Conservation (phyloP, 257 asterid species). For the Rauvolfia tetraphylla region DNA sequence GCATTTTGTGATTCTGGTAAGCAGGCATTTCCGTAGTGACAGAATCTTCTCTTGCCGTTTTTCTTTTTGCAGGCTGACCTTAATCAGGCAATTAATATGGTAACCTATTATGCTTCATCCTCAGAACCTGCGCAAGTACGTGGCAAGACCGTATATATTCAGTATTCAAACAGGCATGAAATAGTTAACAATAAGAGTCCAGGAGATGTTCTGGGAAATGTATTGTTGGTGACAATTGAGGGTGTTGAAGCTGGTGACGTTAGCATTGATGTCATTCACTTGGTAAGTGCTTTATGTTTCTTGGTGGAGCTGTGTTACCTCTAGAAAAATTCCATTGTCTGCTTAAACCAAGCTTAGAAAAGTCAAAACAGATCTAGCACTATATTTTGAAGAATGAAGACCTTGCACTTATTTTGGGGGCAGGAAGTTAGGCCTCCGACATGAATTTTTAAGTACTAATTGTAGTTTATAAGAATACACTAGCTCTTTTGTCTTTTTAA, state of each 20-base stretch:
- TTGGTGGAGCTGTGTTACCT: background rate
- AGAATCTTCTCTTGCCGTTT: background rate
- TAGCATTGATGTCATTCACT: conserved; percentile 83
- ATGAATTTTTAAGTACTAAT: background rate
- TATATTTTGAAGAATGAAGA: background rate
- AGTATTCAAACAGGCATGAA: conserved; percentile 82
- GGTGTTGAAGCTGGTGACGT: conserved; percentile 87
- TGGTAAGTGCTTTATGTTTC: conserved; percentile 41
- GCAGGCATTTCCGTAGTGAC: background rate
- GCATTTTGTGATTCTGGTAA: background rate
- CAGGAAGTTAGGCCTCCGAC: background rate
- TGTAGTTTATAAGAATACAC: background rate
- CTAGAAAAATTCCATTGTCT: background rate
- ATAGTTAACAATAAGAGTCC: conserved; percentile 78
- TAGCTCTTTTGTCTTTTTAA: conserved; percentile 15
- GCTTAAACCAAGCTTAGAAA: background rate
- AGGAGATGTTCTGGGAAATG: conserved; percentile 83
- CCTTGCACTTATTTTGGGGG: background rate
- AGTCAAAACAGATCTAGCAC: background rate
- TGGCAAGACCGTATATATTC: conserved; percentile 79
- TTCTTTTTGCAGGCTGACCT: conserved; percentile 59
- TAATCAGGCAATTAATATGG: conserved; percentile 86
- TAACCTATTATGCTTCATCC: conserved; percentile 67
- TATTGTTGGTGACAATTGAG: conserved; percentile 75
- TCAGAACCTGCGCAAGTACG: conserved; percentile 85